phyloP scores from a whole-genome alignment of 306 rosid genomes.

The Canavalia gladiata region DNA sequence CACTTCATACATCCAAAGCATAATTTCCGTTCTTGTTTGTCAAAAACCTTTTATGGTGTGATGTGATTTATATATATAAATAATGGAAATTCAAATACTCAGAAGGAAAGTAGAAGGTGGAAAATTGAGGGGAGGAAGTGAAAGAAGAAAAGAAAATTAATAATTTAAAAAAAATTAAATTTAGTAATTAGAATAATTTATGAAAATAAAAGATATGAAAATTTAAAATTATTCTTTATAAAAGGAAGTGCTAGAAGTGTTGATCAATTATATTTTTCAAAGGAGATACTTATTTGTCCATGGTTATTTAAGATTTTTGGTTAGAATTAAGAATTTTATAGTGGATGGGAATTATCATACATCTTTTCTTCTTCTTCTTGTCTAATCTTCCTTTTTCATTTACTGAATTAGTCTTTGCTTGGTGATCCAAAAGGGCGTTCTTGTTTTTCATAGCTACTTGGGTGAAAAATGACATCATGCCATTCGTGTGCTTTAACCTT shows the following conservation, averaged over 20 bases:
- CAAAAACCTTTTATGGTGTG: background rate
- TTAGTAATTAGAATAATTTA: background rate
- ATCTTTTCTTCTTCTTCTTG: conserved; percentile 27
- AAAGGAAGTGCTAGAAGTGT: conserved; percentile 5
- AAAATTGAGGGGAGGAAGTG: background rate
- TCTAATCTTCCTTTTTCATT: conserved; percentile 27
- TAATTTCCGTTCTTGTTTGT: conserved; percentile 8
- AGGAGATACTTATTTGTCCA: background rate
- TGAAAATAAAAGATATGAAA: background rate
- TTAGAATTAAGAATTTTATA: conserved; percentile 6
- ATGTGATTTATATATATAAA: background rate
- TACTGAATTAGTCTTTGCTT: conserved; percentile 14
- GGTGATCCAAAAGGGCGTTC: conserved; percentile 37
- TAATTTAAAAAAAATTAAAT: background rate
- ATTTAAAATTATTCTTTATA: background rate
- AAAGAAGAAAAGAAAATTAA: background rate
- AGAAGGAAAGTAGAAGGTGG: background rate
- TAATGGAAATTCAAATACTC: background rate
- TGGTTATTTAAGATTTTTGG: background rate
- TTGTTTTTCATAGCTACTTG: conserved; percentile 23
- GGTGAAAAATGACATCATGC: conserved; percentile 55
- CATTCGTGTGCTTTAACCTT: conserved; percentile 54
- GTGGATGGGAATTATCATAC: conserved; percentile 7
- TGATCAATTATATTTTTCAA: conserved; percentile 10
- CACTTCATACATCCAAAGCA: conserved; percentile 31